Conservation (phyloP, 371 early-diverging fungal species). For the Conidiobolus coronatus region DNA sequence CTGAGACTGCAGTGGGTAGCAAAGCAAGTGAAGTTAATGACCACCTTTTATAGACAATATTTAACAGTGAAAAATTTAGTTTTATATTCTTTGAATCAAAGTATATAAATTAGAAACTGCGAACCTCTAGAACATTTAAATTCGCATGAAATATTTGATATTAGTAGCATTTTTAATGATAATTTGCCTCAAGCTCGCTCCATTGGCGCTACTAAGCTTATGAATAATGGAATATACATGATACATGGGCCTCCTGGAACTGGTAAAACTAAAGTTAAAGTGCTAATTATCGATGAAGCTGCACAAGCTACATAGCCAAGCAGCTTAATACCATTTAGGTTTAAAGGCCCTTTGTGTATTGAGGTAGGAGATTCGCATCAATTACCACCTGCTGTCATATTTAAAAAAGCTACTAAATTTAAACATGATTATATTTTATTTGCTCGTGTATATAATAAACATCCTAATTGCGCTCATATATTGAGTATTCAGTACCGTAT, state of each 20-base stretch:
- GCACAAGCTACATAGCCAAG: slow-evolving; percentile 88
- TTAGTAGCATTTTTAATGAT: no score
- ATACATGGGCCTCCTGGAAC: slow-evolving; percentile 91
- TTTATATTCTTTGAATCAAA: no score
- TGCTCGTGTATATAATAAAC: slow-evolving; percentile 42
- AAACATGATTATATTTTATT: slow-evolving; percentile 81
- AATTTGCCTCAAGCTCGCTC: slow-evolving; percentile 83
- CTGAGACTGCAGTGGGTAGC: no score
- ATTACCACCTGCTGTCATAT: slow-evolving; percentile 83
- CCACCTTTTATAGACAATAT: no score
- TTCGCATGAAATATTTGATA: no score
- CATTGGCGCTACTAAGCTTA: slow-evolving; percentile 38
- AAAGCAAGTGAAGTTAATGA: no score
- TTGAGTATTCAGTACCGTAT: slow-evolving; percentile 91
- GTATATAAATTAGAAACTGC: no score
- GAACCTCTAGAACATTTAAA: no score
- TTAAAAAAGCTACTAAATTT: slow-evolving; percentile 37
- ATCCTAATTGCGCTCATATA: slow-evolving; percentile 38
- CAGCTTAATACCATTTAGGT: slow-evolving; percentile 74
- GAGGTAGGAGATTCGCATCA: slow-evolving; percentile 97
- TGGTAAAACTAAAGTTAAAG: slow-evolving; percentile 77
- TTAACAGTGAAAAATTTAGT: no score
- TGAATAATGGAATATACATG: slow-evolving; percentile 52
- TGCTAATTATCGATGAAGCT: slow-evolving; percentile 93
- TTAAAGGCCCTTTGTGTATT: slow-evolving; percentile 58